Evolutionary conservation across 2,329 filamentous ascomycete species (phyloP), one percentile per base, ranked within the genome.

Genomic region (Scedosporium boydii): DNA sequence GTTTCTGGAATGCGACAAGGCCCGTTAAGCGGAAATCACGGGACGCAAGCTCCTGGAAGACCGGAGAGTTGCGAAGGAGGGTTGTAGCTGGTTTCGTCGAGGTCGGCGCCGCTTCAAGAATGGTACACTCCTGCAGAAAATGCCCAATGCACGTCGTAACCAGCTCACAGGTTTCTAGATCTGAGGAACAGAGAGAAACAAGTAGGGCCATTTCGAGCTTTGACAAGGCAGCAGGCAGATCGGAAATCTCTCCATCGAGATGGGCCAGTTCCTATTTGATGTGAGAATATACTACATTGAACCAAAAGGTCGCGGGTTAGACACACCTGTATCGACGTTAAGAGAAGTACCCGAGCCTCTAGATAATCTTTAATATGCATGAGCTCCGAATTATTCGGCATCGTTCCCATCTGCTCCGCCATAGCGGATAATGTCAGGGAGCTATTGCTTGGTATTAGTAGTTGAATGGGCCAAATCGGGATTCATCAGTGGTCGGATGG

Each of bases 1-100:
- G 79, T 68, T 88, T 88, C 66, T 89, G 87, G 68, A 89, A 89
- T 2, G 86, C 87, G 10, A 89, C 87, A 6, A 88, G 73, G 1
- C 87, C 87, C 6, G 87, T 89, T 67, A 89, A 87, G 29, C 84
- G 79, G 68, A 88, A 89, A 1, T 80, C 81, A 51, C 80, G 82
- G 1, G 85, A 87, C 1, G 84, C 80, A 60, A 89, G 83, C 65
- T 88, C 85, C 26, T 77, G 74, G 64, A 86, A 88, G 1, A 86
- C 75, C 6, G 85, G 81, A 41, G 78, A 78, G 65, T 89, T 89
- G 42, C 83, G 81, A 56, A 87, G 75, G 14, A 87, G 73, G 0
- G 82, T 78, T 18, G 79, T 73, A 9, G 80, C 76, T 2, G 78
- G 74, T 65, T 85, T 85, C 16, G 76, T 72, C 2, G 79, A 74